phyloP scores from a whole-genome alignment of 179 eudicot genomes.

The Pouteria campechiana region DNA sequence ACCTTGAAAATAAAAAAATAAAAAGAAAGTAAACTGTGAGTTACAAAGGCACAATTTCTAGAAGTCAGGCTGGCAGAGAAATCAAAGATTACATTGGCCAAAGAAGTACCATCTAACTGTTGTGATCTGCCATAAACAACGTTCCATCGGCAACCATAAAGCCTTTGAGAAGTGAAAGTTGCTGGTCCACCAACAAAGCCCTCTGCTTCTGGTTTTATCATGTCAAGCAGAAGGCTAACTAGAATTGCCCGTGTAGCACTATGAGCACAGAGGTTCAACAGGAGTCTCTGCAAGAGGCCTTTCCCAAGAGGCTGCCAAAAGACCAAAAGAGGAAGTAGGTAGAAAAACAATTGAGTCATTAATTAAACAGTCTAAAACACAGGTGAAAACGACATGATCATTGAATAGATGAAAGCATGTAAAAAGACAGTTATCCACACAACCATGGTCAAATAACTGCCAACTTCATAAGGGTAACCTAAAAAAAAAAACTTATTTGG shows the following conservation, averaged over 20 bases:
- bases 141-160: slow-evolving; percentile 89
- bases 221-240: slow-evolving; percentile 57
- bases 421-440: no score
- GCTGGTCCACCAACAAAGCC: slow-evolving; percentile 32
- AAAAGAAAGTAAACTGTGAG: slow-evolving; percentile 4
- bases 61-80: no score
- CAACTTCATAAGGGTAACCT: no score
- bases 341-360: no score
- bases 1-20: slow-evolving; percentile 36
- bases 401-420: no score
- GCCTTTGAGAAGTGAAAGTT: slow-evolving; percentile 61
- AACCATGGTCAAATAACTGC: no score
- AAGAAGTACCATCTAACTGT: slow-evolving; percentile 58
- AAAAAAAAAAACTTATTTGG: no score
- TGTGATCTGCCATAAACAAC: slow-evolving; percentile 90
- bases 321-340: slow-evolving; percentile 4
- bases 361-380: no score
- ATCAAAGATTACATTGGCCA: neutral
- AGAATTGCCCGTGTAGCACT: slow-evolving; percentile 68
- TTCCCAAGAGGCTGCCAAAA: slow-evolving; percentile 84
- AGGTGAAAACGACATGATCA: no score
- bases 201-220: slow-evolving; percentile 62
- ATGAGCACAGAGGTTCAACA: slow-evolving; percentile 85
- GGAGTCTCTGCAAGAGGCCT: slow-evolving; percentile 87
- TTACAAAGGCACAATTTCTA: neutral